Conservation (phyloP, 768 basidiomycete genomes). For the Rhodotorula sphaerocarpa region DNA sequence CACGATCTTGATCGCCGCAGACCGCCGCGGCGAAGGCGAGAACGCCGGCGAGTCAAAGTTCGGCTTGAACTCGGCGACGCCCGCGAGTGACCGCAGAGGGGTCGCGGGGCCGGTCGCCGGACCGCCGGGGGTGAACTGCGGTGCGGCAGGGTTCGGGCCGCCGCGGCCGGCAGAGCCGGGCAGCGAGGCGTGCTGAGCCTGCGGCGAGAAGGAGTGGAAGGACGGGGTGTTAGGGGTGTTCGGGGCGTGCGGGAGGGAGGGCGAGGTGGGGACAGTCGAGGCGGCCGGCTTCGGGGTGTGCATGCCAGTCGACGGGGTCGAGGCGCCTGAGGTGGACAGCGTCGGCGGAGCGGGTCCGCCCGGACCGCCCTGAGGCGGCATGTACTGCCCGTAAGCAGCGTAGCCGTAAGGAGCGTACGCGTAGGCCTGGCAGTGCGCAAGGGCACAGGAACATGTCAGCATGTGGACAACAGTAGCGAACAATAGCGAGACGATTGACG, state of each 20-base stretch:
- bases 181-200: slow-evolving; percentile 21
- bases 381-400: background rate
- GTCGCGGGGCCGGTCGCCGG: background rate
- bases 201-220: slow-evolving; percentile 27
- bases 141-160: slow-evolving; percentile 3
- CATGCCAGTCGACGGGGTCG: slow-evolving; percentile 21
- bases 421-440: slow-evolving; percentile 17
- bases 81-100: slow-evolving; percentile 11
- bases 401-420: background rate
- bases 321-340: slow-evolving; percentile 1
- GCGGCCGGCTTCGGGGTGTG: slow-evolving; percentile 27
- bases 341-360: slow-evolving; percentile 3
- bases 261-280: slow-evolving; percentile 17
- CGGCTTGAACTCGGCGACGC: slow-evolving; percentile 31
- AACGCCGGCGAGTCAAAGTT: slow-evolving; percentile 3
- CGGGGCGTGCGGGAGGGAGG: slow-evolving; percentile 17
- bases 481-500: background rate
- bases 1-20: slow-evolving; percentile 30
- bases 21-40: slow-evolving; percentile 11
- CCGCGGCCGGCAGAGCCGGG: slow-evolving; percentile 11
- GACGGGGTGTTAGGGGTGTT: slow-evolving; percentile 9
- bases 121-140: slow-evolving; percentile 6
- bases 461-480: background rate
- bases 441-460: background rate
- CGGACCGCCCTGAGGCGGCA: background rate